Evolutionary conservation across 169 alveolate genomes (phyloP).

Genomic region (Eimeria acervulina): DNA sequence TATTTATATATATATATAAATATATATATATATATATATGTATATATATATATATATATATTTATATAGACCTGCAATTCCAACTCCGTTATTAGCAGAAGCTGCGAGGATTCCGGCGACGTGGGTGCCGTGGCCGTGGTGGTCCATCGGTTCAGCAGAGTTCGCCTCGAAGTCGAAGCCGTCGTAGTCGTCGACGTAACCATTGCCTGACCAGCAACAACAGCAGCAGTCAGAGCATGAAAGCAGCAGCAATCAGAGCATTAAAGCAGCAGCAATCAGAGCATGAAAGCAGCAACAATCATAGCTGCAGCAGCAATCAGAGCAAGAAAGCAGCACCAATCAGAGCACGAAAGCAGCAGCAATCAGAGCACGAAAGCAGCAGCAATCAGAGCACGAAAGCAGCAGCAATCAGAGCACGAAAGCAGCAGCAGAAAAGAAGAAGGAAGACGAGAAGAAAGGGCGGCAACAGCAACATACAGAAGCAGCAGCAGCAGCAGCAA

Average conservation of each 20-base stretch:
- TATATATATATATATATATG: too few relatives aligned
- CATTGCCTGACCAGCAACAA: constrained; percentile 83
- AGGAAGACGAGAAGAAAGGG: background rate
- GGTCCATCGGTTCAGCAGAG: constrained; percentile 87
- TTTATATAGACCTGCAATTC: constrained; percentile 88
- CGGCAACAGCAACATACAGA: too few relatives aligned
- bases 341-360: background rate
- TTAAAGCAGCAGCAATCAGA: background rate
- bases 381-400: background rate
- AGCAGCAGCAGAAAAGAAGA: background rate
- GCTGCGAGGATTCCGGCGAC: constrained; percentile 91
- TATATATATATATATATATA: too few relatives aligned
- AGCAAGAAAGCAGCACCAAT: background rate
- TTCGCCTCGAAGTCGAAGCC: constrained; percentile 88
- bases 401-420: constrained; percentile 81
- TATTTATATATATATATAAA: too few relatives aligned
- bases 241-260: background rate
- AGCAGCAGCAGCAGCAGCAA: too few relatives aligned
- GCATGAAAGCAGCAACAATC: too few relatives aligned
- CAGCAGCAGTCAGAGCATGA: background rate
- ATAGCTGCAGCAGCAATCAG: constrained; percentile 85
- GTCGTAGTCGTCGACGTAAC: constrained; percentile 87
- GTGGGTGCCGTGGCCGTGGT: constrained; percentile 90
- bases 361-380: background rate
- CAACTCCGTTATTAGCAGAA: constrained; percentile 87